Evolutionary conservation across 2,329 filamentous ascomycete species (phyloP).

Genomic region (Epichloe bromicola): DNA sequence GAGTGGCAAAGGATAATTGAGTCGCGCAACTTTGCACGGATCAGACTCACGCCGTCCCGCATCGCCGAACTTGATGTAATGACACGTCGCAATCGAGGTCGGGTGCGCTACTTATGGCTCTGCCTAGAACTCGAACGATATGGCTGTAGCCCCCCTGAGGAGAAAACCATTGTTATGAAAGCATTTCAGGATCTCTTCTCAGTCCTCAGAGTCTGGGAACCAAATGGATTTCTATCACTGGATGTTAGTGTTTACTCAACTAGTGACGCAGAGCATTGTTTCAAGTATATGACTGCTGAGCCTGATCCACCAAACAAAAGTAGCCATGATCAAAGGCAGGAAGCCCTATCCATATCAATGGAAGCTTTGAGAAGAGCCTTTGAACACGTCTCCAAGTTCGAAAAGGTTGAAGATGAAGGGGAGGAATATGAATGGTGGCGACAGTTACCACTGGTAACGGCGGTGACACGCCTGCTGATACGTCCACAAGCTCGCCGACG

Average conservation of each 20-base stretch:
- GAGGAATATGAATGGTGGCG: constrained; percentile 17
- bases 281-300: constrained; percentile 19
- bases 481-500: constrained; percentile 24
- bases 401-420: not conserved
- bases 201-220: constrained; percentile 20
- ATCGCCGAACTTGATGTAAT: constrained; percentile 16
- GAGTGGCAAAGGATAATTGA: constrained; percentile 19
- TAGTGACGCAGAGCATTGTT: constrained; percentile 22
- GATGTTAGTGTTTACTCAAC: constrained; percentile 26
- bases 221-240: constrained; percentile 18
- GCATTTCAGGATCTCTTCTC: constrained; percentile 19
- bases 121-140: constrained; percentile 16
- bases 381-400: no score
- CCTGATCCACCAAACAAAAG: constrained; percentile 14
- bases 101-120: constrained; percentile 17
- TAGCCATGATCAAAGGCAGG: constrained; percentile 8
- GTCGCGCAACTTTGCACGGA: constrained; percentile 16
- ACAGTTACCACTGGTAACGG: constrained; percentile 20
- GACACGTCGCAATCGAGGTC: constrained; percentile 12
- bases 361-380: no score
- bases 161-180: constrained; percentile 15
- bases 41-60: constrained; percentile 17
- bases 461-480: constrained; percentile 20
- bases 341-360: no score
- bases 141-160: constrained; percentile 11